phyloP scores from a whole-genome alignment of 257 asterid genomes.

The Echites panduratus region DNA sequence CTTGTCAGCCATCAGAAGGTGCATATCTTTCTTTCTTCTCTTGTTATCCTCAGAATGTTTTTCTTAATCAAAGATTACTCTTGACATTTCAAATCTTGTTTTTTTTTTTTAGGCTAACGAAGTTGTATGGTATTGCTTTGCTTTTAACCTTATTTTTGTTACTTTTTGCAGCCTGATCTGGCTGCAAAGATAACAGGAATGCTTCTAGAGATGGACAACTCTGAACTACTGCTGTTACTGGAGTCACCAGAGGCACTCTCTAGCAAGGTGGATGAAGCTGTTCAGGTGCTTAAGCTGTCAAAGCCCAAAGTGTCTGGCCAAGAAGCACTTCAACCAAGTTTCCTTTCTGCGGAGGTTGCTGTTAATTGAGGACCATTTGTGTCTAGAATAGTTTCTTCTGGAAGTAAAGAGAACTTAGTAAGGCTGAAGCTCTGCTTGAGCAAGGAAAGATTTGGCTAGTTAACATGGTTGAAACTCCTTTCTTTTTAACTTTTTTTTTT shows the following conservation, averaged over 20 bases:
- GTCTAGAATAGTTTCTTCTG: background rate
- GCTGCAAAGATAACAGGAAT: slow-evolving; percentile 84
- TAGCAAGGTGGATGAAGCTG: slow-evolving; percentile 71
- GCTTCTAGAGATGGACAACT: slow-evolving; percentile 92
- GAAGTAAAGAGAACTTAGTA: slow-evolving; percentile 3
- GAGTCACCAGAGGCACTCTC: slow-evolving; percentile 70
- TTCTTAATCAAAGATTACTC: background rate
- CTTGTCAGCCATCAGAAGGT: slow-evolving; percentile 70
- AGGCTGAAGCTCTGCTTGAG: slow-evolving; percentile 1
- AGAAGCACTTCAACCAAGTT: slow-evolving; percentile 44
- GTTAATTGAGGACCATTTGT: slow-evolving; percentile 31
- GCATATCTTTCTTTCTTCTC: slow-evolving; percentile 5
- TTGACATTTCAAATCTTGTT: too few species aligned
- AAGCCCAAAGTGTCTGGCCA: slow-evolving; percentile 44
- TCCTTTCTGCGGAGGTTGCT: slow-evolving; percentile 50
- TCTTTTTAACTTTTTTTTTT: background rate
- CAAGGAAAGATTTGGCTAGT: slow-evolving; percentile 13
- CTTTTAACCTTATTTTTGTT: background rate
- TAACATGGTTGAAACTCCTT: background rate
- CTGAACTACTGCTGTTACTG: slow-evolving; percentile 52
- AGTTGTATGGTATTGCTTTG: background rate
- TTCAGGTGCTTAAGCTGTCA: slow-evolving; percentile 56
- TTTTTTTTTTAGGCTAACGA: too few species aligned
- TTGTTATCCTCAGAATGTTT: background rate
- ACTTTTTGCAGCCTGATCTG: slow-evolving; percentile 55